A percentile compares a stretch with the other conserved stretches of the same genome.
These are phyloP conservation scores for Pleurotus djamor DNA, from an alignment of 768 basidiomycete genomes.

Conservation along the genomic window DNA sequence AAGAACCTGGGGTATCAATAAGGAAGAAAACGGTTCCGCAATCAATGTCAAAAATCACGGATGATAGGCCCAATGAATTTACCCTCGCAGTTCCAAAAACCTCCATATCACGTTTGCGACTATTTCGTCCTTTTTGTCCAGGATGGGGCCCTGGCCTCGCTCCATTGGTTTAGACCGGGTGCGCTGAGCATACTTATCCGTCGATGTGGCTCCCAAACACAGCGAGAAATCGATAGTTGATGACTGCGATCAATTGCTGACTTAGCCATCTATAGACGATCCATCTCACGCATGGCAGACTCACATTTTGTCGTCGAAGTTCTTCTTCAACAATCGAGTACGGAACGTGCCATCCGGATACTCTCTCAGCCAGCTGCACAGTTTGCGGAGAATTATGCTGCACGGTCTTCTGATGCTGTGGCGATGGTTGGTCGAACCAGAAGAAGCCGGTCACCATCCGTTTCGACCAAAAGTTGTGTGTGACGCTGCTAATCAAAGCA, in stretches of 20 bases:
- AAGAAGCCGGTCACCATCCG: conserved; percentile 71
- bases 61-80: conserved; percentile 15
- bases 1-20: conserved; percentile 63
- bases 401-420: conserved; percentile 54
- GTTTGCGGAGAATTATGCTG: conserved; percentile 79
- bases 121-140: conserved; percentile 98
- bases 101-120: conserved; percentile 99
- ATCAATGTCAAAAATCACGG: conserved; percentile 7
- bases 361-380: conserved; percentile 83
- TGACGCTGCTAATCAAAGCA: conserved; percentile 80
- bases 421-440: conserved; percentile 65
- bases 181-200: conserved; percentile 76
- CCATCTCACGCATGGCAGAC: conserved; percentile 28
- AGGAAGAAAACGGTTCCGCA: conserved; percentile 6
- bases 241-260: conserved; percentile 52
- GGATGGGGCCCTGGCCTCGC: conserved; percentile 27
- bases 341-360: conserved; percentile 87
- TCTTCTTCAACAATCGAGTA: conserved; percentile 90
- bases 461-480: conserved; percentile 79
- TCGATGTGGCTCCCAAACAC: conserved; percentile 87
- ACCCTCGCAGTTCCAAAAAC: conserved; percentile 96
- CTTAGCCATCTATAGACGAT: conserved; percentile 21
- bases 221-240: conserved; percentile 96
- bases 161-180: conserved; percentile 65
- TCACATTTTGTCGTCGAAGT: conserved; percentile 92